These are phyloP conservation scores for Phytophthora pistaciae DNA, from an alignment of 352 stramenopile genomes.

Conservation along the genomic window DNA sequence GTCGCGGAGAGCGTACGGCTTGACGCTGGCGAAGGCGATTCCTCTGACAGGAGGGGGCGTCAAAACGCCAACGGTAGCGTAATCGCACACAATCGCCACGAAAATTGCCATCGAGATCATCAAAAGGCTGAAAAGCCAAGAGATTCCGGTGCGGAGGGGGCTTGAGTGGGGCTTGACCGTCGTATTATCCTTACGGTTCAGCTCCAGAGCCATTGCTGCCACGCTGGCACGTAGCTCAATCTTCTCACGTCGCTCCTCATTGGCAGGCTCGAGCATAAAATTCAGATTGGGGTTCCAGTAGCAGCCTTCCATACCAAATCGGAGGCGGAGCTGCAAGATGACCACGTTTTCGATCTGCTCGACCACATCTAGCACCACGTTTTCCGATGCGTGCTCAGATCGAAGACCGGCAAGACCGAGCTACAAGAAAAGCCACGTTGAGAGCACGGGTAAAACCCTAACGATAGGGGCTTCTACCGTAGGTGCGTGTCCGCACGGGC, in stretches of 20 bases:
- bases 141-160: not conserved
- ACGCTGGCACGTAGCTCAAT: constrained; percentile 16
- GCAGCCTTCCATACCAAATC: constrained; percentile 4
- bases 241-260: constrained; percentile 5
- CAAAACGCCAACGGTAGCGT: not conserved
- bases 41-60: not conserved
- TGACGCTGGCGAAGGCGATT: constrained; percentile 22
- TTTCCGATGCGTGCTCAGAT: not conserved
- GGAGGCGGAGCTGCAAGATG: constrained; percentile 7
- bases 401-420: not conserved
- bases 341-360: not conserved
- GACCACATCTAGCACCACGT: constrained; percentile 2
- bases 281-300: constrained; percentile 9
- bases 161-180: not conserved
- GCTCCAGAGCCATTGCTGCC: not conserved
- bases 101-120: not conserved
- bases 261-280: constrained; percentile 8
- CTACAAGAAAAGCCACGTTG: not conserved
- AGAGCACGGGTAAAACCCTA: no score
- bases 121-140: not conserved
- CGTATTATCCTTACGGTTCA: not conserved
- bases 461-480: no score
- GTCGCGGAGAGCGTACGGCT: not conserved
- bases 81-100: not conserved
- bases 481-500: no score